Base-by-base conservation (phyloP, 768 basidiomycete genomes). In the Pholiota microspora region DNA sequence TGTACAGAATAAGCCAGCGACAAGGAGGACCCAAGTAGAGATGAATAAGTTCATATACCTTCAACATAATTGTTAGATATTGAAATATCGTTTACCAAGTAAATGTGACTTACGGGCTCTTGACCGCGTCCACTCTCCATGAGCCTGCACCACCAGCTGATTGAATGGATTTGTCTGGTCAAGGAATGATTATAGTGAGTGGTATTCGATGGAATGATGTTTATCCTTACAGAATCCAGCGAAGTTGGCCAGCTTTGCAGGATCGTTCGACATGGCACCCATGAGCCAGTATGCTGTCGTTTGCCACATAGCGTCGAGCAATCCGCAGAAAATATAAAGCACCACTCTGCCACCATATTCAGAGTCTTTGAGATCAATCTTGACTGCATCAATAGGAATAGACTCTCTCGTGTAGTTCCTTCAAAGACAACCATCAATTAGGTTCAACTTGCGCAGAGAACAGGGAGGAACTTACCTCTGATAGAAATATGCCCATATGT, bases 271-370 rank as follows among this genome's bases (percentile, higher is more conserved):
- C 85, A 94, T 89, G 8, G 88, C 85, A 32, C 90, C 90, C 82
- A 90, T 86, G 58, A 89, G 73, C 88, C 88, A 90, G 67, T 91
- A 90, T 4, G 84, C 83, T 0, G 83, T 83, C 0, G 88, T 91
- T 66, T 93, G 92, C 88, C 90, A 93, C 82, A 89, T 86, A 1
- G 90, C 77, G 58, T 93, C 92, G 54, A 91, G 76, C 10, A 92
- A 62, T 25, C 89, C 88, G 57, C 82, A 88, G 69, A 85, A 80
- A 57, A 88, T 80, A 68, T 84, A 91, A 2, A 92, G 69, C 70
- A 78, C 78, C 6, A 84, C 71, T 46, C 77, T 76, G 45, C 75
- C 80, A 8, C 77, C 69, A 63, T 88, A 93, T 1, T 68, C 70
- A 1, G 67, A 56, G 59, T 86, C 81, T 48, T 65, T 69, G 49